Base-by-base conservation (phyloP, 768 basidiomycete species). In the Naganishia kalamii region DNA sequence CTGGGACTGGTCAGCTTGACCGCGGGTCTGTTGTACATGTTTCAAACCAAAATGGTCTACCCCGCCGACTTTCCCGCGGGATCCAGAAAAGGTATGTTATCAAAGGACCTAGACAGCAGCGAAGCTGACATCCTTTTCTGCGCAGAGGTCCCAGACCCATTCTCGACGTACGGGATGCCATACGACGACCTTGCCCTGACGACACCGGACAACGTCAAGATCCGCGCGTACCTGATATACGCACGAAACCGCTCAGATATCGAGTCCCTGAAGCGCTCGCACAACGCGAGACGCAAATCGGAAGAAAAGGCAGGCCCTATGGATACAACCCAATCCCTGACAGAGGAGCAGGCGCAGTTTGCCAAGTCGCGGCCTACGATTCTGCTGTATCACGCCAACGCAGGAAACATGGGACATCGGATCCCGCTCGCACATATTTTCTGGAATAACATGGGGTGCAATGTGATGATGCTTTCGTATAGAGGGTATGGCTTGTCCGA, bases 401-500 rank as follows among this genome's bases (percentile, higher is more conserved):
- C 81, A 1, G 80, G 78, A 23, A 79, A 79, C 61, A 78, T 78
- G 75, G 93, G 94, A 0, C 94, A 98, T 73, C 84, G 94, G 27
- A 84, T 97, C 73, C 94, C 92, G 1, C 80, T 96, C 29, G 93
- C 89, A 0, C 83, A 84, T 54, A 83, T 90, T 35, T 94, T 97
- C 74, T 89, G 84, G 73, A 78, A 85, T 50, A 84, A 85, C 72
- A 86, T 91, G 85, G 83, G 89, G 17, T 96, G 92, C 77, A 97
- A 98, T 74, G 91, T 96, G 3, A 80, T 98, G 43, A 91, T 97
- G 87, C 80, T 94, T 65, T 92, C 89, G 51, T 99, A 99, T 74
- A 81, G 94, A 72, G 92, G 92, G 88, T 98, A 98, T 73, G 94
- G 93, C 2, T 83, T 80, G 29, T 92, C 90, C 0, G 88, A 92